Conservation (phyloP, 305 asterid species). For the Fraxinus sp. region DNA sequence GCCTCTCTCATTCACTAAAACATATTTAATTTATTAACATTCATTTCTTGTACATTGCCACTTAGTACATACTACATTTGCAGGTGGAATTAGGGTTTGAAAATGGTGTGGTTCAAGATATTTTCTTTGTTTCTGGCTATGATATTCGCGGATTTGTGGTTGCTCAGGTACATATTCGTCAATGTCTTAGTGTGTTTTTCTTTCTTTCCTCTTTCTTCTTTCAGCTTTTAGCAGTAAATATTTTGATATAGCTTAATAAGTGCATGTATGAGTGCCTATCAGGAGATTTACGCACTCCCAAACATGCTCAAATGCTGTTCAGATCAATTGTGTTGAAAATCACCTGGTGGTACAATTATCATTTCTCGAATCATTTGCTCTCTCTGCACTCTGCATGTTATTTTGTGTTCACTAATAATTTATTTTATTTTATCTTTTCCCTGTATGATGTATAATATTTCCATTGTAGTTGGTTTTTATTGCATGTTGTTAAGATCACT, state of each 20-base stretch:
- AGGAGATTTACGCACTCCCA: background rate
- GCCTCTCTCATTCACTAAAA: constrained; percentile 3
- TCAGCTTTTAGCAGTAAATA: constrained; percentile 14
- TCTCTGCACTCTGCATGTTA: background rate
- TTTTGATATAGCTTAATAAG: constrained; percentile 14
- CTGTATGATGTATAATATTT: background rate
- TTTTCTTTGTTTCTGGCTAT: constrained; percentile 81
- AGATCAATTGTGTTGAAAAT: constrained; percentile 15
- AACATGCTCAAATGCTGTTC: background rate
- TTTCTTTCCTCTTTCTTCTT: constrained; percentile 11
- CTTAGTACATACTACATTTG: constrained; percentile 31
- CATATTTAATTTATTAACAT: background rate
- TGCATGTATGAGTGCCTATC: background rate
- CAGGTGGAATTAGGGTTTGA: constrained; percentile 83
- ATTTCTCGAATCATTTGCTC: constrained; percentile 11
- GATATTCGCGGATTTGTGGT: constrained; percentile 87
- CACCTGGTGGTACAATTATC: background rate
- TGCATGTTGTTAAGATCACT: constrained; percentile 5
- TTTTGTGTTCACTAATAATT: background rate
- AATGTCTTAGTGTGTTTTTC: constrained; percentile 2
- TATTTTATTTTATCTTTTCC: background rate
- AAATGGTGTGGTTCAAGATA: constrained; percentile 65
- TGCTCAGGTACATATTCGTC: constrained; percentile 68
- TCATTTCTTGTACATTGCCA: constrained; percentile 8
- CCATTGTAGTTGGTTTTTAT: constrained; percentile 5